Percentiles rank a stretch among this genome's conserved stretches.
Conservation (phyloP, 768 basidiomycete genomes). For the Russula brevipes region DNA sequence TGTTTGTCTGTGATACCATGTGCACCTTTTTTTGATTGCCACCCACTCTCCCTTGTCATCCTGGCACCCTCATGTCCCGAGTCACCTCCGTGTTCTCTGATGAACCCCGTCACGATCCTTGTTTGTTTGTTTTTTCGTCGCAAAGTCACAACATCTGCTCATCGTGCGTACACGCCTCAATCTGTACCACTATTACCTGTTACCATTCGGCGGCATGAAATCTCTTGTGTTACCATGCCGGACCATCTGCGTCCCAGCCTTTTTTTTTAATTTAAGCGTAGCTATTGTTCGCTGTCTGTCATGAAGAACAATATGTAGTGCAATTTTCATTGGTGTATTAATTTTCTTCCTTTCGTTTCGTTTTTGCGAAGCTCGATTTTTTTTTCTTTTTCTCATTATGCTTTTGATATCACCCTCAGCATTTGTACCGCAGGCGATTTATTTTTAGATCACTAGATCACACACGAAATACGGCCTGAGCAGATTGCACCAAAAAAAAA, state of each 20-base stretch:
- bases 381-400: not conserved
- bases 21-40: not conserved
- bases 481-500: not conserved
- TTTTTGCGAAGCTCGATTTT: not conserved
- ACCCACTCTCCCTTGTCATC: not conserved
- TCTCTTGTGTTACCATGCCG: not conserved
- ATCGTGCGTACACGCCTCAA: conserved; percentile 1
- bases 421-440: not conserved
- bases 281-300: not conserved
- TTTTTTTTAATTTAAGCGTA: conserved; percentile 1
- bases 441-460: conserved; percentile 1
- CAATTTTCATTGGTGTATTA: conserved; percentile 13
- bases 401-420: not conserved
- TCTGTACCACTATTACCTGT: conserved; percentile 19
- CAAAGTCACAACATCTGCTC: not conserved
- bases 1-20: not conserved
- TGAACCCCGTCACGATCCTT: not conserved
- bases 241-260: not conserved
- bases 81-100: not conserved
- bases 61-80: not conserved
- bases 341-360: not conserved
- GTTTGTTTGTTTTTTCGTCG: not conserved
- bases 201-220: not conserved
- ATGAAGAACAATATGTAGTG: not conserved
- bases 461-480: not conserved